Evolutionary conservation across 108 stramenopile species (phyloP), one percentile per base, ranked within the genome.

Genomic region (Nannochloropsis gaditana): DNA sequence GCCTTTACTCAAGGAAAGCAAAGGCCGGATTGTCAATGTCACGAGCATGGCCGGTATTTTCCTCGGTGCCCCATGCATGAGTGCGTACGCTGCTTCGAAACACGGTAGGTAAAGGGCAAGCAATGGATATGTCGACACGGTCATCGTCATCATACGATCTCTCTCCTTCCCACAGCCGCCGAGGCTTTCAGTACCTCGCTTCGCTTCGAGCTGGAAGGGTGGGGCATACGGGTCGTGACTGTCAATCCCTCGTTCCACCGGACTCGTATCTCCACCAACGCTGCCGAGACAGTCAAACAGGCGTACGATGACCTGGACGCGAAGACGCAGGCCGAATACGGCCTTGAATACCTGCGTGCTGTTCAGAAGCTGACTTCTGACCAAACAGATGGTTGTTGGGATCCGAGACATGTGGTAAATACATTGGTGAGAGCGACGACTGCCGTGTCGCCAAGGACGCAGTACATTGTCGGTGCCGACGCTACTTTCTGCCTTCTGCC

Each of bases 381-480:
- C 59, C 59, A 73, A 15, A 73, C 59, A n/a, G 59, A 73, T n/a
- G 59, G 59, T 73, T 73, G 59, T n/a, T 73, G 59, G 59, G 59
- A 73, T 8, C 59, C 59, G 8, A 73, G 6, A 4, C 59, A 73
- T n/a, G 59, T 73, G n/a, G 59, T 73, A n/a, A 73, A 73, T 73
- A n/a, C 59, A 15, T 6, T 73, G 59, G n/a, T 73, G 6, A 73
- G n/a, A n/a, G 59, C 59, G 19, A 73, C 59, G 3, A 73, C 59
- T 73, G 59, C 59, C 19, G 59, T 73, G n/a, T n/a, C 3, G 59
- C 59, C 59, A 73, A 15, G 59, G 19, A 73, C 59, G 4, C 59
- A 73, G 59, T 73, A 73, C n/a, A 73, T 73, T 8, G 59, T 73
- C n/a, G 59, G 59, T 15, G 59, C 59, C 19, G 59, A 73, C 59